Conservation (phyloP, 2,329 filamentous ascomycete species). For the Raffaelea deltoideospora region DNA sequence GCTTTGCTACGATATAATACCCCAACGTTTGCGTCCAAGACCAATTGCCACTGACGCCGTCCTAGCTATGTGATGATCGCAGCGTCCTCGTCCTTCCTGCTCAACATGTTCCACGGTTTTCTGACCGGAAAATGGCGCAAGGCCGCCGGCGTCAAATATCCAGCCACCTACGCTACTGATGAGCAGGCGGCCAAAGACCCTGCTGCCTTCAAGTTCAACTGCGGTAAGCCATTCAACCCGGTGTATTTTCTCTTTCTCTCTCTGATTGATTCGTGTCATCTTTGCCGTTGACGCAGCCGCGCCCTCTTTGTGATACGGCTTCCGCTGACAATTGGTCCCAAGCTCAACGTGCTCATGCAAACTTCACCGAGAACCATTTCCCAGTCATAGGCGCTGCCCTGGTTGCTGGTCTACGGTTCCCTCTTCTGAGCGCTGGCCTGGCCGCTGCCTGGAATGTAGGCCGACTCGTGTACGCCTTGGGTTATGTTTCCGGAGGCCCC, state of each 20-base stretch:
- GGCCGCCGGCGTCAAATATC: conserved; percentile 38
- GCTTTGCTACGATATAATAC: neutral
- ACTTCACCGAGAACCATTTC: conserved; percentile 47
- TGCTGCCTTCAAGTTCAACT: conserved; percentile 45
- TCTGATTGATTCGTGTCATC: neutral
- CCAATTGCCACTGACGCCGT: neutral
- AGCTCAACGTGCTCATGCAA: conserved; percentile 46
- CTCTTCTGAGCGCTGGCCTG: conserved; percentile 29
- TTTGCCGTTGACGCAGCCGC: no score
- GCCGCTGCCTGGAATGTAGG: conserved; percentile 37
- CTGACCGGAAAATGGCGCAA: conserved; percentile 35
- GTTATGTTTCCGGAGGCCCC: conserved; percentile 35
- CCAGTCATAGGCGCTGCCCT: conserved; percentile 36
- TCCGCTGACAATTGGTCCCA: no score
- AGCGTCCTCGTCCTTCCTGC: conserved; percentile 39
- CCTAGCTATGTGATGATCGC: conserved; percentile 45
- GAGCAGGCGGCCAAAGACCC: conserved; percentile 39
- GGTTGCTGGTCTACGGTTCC: conserved; percentile 40
- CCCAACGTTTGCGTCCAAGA: neutral
- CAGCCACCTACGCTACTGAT: conserved; percentile 37
- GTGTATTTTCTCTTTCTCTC: neutral
- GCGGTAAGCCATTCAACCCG: conserved; percentile 29
- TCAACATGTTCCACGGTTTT: conserved; percentile 37
- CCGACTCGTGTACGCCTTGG: conserved; percentile 38
- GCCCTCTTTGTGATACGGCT: no score